Evolutionary conservation across 371 early-diverging fungal species (phyloP), one percentile per base, ranked within the genome.

Genomic region (Mucor plumbeus): DNA sequence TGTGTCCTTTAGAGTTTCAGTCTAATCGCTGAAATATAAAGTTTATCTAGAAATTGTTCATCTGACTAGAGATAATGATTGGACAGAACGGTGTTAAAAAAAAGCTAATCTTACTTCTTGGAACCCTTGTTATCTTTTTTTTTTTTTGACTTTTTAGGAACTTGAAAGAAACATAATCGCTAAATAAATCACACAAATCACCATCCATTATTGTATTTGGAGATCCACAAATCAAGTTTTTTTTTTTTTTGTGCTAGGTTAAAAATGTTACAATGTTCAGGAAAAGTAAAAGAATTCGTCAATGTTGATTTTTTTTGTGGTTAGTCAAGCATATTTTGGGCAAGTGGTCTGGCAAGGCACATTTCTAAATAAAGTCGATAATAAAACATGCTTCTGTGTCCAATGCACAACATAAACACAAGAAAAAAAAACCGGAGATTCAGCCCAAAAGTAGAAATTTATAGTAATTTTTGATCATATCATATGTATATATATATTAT

Each of bases 381-480:
- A 47, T 9, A 17, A 19, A n/a, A 9, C 21, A 47, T 19, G 17
- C 15, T 44, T 9, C 8, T 17, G 7, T 44, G 17, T 17, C 8
- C 47, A 47, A n/a, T 17, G 8, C 47, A 44, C 47, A 47, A n/a
- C n/a, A n/a, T n/a, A n/a, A n/a, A n/a, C n/a, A n/a, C n/a, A n/a
- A n/a, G n/a, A n/a, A 47, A 17, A 19, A 47, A 47, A 9, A 47
- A 19, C 1, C 47, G 47, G 47, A 17, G 17, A 10, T 9, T 19
- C 47, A 19, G 47, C 19, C 47, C 47, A 47, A 47, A 47, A 47
- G 9, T 47, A 8, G 47, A 3, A 19, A 47, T 47, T 47, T 19
- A 47, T 19, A 17, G 47, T 44, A 43, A 44, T 8, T 44, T 44
- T 44, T 47, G 47, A 47, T 47, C 47, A 47, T 47, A 47, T 47